These are phyloP conservation scores for Sporothrix luriei DNA, from an alignment of 2,329 filamentous ascomycete species.

Conservation along the genomic window DNA sequence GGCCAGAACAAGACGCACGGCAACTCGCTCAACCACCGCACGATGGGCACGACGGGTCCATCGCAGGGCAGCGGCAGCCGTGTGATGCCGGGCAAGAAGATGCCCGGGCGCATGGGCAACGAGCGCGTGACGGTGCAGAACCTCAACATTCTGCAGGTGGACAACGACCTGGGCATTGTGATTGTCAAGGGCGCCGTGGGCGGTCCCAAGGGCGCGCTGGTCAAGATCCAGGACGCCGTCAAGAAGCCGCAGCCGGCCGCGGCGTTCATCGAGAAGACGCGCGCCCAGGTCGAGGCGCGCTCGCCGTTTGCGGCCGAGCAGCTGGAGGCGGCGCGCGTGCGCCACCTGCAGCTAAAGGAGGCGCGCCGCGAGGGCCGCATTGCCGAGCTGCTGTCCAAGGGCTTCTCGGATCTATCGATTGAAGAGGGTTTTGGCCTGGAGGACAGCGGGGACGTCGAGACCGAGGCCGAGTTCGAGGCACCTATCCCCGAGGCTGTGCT, in stretches of 20 bases:
- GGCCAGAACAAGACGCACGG: constrained; percentile 93
- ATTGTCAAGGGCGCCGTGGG: constrained; percentile 84
- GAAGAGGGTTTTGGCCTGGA: constrained; percentile 30
- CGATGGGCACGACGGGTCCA: constrained; percentile 85
- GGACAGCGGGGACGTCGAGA: background rate
- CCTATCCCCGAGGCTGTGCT: background rate
- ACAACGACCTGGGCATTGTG: constrained; percentile 82
- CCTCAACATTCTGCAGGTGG: constrained; percentile 83
- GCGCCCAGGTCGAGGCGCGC: constrained; percentile 50
- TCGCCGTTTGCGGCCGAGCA: constrained; percentile 51
- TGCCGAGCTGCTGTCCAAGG: constrained; percentile 40
- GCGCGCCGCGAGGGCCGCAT: constrained; percentile 49
- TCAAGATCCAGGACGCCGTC: constrained; percentile 85
- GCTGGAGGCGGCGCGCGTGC: constrained; percentile 53
- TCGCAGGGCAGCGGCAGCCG: constrained; percentile 90
- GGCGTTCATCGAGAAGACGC: constrained; percentile 53
- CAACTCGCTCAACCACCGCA: constrained; percentile 91
- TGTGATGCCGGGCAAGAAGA: constrained; percentile 94
- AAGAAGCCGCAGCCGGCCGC: constrained; percentile 69
- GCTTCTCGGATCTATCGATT: constrained; percentile 25
- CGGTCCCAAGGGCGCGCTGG: constrained; percentile 82
- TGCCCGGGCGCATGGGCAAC: constrained; percentile 94
- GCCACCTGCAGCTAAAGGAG: constrained; percentile 59
- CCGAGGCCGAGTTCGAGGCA: background rate
- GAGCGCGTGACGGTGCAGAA: constrained; percentile 89